Percentiles rank a stretch among this genome's conserved stretches.
Conservation (phyloP, 768 basidiomycete species). For the Amyloporia xantha region DNA sequence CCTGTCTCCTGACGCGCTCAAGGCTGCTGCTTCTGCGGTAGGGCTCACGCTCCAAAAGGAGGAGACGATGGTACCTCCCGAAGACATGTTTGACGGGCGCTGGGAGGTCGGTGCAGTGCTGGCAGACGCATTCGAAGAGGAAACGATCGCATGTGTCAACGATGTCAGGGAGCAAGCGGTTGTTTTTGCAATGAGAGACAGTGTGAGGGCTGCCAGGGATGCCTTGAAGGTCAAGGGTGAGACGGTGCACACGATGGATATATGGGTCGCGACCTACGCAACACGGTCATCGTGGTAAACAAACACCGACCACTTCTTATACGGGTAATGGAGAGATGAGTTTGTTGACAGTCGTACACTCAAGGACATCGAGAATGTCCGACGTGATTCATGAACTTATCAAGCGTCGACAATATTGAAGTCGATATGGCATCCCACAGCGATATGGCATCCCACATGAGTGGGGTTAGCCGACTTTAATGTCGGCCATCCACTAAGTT, state of each 20-base stretch:
- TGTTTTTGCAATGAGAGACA: constrained; percentile 28
- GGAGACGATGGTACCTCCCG: constrained; percentile 17
- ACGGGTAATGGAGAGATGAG: no score
- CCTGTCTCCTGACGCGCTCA: constrained; percentile 27
- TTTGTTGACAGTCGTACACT: no score
- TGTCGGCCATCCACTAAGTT: no score
- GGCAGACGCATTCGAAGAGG: constrained; percentile 16
- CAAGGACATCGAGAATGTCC: no score
- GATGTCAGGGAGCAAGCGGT: constrained; percentile 29
- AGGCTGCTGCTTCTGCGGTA: constrained; percentile 18
- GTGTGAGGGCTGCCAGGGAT: constrained; percentile 13
- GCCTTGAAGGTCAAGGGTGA: constrained; percentile 8
- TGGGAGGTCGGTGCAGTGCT: constrained; percentile 29
- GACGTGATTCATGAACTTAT: no score
- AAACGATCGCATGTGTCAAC: constrained; percentile 19
- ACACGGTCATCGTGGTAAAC: no score
- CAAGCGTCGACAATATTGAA: no score
- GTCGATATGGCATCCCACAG: no score
- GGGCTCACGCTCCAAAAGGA: constrained; percentile 21
- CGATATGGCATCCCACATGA: no score
- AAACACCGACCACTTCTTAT: no score
- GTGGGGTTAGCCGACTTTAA: no score
- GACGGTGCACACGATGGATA: constrained; percentile 14
- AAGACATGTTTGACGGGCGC: constrained; percentile 25
- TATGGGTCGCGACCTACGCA: constrained; percentile 11